A percentile compares a stretch with the other conserved stretches of the same genome.
phyloP scores from a whole-genome alignment of 164 flowering plant genomes.

The Aristolochia contorta region DNA sequence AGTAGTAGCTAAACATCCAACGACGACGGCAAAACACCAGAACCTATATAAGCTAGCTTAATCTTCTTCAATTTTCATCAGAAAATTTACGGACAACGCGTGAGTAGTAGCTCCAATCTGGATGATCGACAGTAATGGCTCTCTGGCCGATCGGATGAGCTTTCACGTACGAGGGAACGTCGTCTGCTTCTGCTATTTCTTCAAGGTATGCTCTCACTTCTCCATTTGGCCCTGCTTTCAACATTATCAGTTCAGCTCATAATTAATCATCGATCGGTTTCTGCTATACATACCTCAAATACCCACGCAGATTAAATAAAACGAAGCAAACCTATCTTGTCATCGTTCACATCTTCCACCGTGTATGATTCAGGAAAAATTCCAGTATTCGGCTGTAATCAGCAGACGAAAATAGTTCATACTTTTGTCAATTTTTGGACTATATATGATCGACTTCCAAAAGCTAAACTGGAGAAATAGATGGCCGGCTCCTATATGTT shows the following conservation, averaged over 20 bases:
- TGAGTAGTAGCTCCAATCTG: constrained; percentile 3
- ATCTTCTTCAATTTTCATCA: background rate
- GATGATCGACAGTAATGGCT: background rate
- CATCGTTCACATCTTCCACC: background rate
- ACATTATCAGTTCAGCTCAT: background rate
- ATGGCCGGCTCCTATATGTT: too few relatives aligned
- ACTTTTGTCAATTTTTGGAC: too few relatives aligned
- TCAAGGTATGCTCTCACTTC: constrained; percentile 4
- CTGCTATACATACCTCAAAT: background rate
- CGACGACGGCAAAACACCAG: too few relatives aligned
- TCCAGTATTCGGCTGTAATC: background rate
- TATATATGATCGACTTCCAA: too few relatives aligned
- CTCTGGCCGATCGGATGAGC: constrained; percentile 7
- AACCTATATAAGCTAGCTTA: too few relatives aligned
- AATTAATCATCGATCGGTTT: too few relatives aligned
- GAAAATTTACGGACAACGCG: background rate
- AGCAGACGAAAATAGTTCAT: background rate
- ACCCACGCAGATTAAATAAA: background rate
- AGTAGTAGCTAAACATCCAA: too few relatives aligned
- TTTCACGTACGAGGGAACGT: constrained; percentile 4
- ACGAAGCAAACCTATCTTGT: background rate
- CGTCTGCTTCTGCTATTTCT: constrained; percentile 4
- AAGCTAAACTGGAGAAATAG: too few relatives aligned
- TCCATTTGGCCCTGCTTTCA: constrained; percentile 5
- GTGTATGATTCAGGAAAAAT: background rate